phyloP scores from a whole-genome alignment of 176 grass and related monocot species.

The Bonia amplexicaulis region DNA sequence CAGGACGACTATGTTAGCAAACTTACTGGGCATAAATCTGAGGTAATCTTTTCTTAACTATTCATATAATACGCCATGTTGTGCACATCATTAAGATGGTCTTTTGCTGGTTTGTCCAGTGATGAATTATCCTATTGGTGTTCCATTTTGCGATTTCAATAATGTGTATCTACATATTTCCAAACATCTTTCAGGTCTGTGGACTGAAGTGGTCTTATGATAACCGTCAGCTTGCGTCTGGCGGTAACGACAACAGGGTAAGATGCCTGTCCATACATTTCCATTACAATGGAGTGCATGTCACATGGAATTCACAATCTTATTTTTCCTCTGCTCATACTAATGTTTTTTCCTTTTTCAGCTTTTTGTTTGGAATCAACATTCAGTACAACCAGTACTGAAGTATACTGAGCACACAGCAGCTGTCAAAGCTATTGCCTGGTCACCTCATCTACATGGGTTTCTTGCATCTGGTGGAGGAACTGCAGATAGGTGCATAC shows the following conservation, averaged over 20 bases:
- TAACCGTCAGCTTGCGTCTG: slow-evolving; percentile 90
- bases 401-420: slow-evolving; percentile 96
- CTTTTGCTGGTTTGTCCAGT: background rate
- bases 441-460: slow-evolving; percentile 95
- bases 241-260: slow-evolving; percentile 93
- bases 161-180: background rate
- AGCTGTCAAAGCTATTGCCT: slow-evolving; percentile 99
- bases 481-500: slow-evolving; percentile 95
- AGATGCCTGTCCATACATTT: slow-evolving; percentile 21
- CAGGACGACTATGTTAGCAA: slow-evolving; percentile 93
- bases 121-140: background rate
- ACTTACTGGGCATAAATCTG: slow-evolving; percentile 92
- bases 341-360: slow-evolving; percentile 26
- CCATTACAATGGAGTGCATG: background rate
- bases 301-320: background rate
- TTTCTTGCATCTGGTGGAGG: slow-evolving; percentile 96
- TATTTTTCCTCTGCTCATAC: background rate
- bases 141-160: background rate
- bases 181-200: slow-evolving; percentile 55
- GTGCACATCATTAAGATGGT: background rate
- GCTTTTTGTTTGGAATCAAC: slow-evolving; percentile 98
- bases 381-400: slow-evolving; percentile 75
- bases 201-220: slow-evolving; percentile 98
- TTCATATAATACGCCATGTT: background rate
- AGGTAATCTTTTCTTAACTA: slow-evolving; percentile 42